Base-by-base conservation (phyloP, 495 filamentous ascomycete genomes). In the Penicillium herquei region DNA sequence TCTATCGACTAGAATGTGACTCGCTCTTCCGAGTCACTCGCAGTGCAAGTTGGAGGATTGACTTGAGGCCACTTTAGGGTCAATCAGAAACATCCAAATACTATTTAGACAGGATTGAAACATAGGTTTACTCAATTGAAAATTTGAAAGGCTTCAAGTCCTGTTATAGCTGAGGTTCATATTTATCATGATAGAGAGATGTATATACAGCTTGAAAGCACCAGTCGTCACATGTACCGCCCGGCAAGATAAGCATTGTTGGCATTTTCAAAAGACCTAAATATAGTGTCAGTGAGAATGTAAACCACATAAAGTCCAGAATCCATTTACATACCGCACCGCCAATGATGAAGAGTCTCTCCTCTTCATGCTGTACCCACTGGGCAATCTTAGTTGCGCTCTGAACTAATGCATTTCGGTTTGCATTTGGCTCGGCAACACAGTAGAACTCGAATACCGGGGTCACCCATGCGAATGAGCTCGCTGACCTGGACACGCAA, bases 371-470 rank as follows among this genome's bases (percentile, higher is more conserved):
- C 56, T 88, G 85, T 3, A 92, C 86, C 93, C 93, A 99, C 63
- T 90, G 87, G 7, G 91, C 84, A 37, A 98, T 81, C 67, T 87
- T 85, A 57, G 90, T 94, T 11, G 92, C 95, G 16, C 87, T 89
- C 70, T 92, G 87, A 16, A 90, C 89, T 51, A 98, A 78, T 12
- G 85, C 84, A 44, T 85, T 83, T n/a, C 92, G 80, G 57, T 84
- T 87, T 44, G 87, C 81, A 47, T 87, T 85, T 4, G 86, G 84
- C 12, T 88, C 88, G n/a, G 92, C 91, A 7, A 98, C 86, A 66
- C 89, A 93, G 75, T 97, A 98, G 47, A 98, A 78, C 68, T 98
- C 95, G 57, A 97, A 97, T 0, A 86, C 65, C 3, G 91, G 90
- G 16, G 92, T 96, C 39, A 88, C 81, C 94, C 94, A 98, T 6